Evolutionary conservation across 345 rosid genomes (phyloP).

Genomic region (Heritiera littoralis): DNA sequence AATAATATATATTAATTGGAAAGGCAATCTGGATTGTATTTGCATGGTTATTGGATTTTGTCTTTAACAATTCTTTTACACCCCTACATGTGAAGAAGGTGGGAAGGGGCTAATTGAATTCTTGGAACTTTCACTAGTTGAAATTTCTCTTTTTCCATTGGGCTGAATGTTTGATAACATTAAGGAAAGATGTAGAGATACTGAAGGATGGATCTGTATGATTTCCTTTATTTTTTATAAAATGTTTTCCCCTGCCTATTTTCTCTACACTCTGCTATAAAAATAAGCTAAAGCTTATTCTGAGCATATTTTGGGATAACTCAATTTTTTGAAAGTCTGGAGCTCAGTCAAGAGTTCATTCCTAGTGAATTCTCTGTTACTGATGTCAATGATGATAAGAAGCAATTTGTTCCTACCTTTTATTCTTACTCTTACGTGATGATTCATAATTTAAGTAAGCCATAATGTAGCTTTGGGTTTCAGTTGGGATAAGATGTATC

Average conservation of each 20-base stretch:
- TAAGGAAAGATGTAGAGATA: neutral
- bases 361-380: neutral
- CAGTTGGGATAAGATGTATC: constrained; percentile 9
- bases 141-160: neutral
- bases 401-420: neutral
- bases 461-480: neutral
- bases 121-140: constrained; percentile 7
- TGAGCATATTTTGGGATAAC: neutral
- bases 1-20: neutral
- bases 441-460: neutral
- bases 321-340: neutral
- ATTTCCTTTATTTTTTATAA: neutral
- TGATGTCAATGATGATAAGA: neutral
- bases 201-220: neutral
- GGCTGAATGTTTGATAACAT: neutral
- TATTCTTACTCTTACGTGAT: neutral
- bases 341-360: constrained; percentile 9
- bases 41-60: neutral
- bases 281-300: neutral
- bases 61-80: neutral
- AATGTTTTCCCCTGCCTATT: neutral
- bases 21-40: neutral
- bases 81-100: neutral
- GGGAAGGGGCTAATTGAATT: constrained; percentile 6
- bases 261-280: neutral